Evolutionary conservation across 1,284 basidiomycete genomes (phyloP), one percentile per base, ranked within the genome.

Genomic region (Ganoderma sp.): DNA sequence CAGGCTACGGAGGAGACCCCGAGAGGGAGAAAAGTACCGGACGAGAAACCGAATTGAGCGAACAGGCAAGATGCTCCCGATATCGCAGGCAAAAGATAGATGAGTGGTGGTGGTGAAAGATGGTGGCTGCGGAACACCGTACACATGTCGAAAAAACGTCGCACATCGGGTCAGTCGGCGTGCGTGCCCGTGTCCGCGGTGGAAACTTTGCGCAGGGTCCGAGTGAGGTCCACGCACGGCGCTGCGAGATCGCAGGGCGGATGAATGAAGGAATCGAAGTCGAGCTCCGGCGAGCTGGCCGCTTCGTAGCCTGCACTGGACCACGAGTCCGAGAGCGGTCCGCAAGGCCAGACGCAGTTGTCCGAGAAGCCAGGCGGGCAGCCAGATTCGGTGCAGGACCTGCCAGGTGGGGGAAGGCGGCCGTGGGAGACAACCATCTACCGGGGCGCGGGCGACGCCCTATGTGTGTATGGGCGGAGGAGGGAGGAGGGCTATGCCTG

Each of bases 121-220:
- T 2, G 39, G 22, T 41, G 34, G 39, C 37, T 39, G 58, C 37
- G 39, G 37, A 39, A 10, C n/a, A 9, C 12, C 58, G 4, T 58
- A 9, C 56, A 28, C 14, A 43, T 17, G 25, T 60, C 39, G 58
- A 41, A 32, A 60, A 48, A 9, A 7, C n/a, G 56, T 37, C 19
- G 34, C 32, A 48, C 45, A 9, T 22, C 45, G 45, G 45, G n/a
- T 48, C 56, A 14, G 56, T 37, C 32, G 22, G 15, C 39, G 39
- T 42, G 57, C 57, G 10, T 42, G 67, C 28, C 3, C 25, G 48
- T 8, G 45, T 48, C 45, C 3, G 22, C 12, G 10, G 25, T 52
- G n/a, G n/a, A 52, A 15, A 15, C 52, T 65, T 60, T 43, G 42
- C 57, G 61, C 43, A 60, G 65, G 68, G 65, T 67, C 68, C 68